Percentiles rank a stretch among this genome's conserved stretches.
These are phyloP conservation scores for Termitomyces eurrhizus DNA, from an alignment of 768 basidiomycete species.

Conservation along the genomic window DNA sequence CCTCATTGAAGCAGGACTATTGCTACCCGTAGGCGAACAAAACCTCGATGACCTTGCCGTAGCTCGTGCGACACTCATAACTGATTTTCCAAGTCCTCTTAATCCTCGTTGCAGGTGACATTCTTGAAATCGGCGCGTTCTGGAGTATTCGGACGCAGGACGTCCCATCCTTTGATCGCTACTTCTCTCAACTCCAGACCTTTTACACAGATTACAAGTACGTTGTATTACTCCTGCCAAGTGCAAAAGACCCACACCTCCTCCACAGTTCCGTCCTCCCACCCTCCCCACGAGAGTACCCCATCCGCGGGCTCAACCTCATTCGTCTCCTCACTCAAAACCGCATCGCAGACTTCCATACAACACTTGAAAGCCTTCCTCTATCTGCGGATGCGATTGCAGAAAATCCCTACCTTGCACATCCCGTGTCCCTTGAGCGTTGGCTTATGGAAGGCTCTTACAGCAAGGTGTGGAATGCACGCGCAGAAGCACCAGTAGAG, in stretches of 20 bases:
- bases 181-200: constrained; percentile 86
- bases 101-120: constrained; percentile 57
- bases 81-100: neutral
- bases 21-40: constrained; percentile 65
- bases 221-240: constrained; percentile 6
- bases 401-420: constrained; percentile 70
- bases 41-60: constrained; percentile 66
- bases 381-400: constrained; percentile 62
- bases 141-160: constrained; percentile 88
- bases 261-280: constrained; percentile 63
- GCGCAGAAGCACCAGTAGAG: constrained; percentile 87
- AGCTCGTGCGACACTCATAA: constrained; percentile 45
- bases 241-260: neutral
- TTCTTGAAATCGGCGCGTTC: constrained; percentile 94
- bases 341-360: constrained; percentile 97
- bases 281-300: constrained; percentile 80
- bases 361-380: constrained; percentile 87
- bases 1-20: constrained; percentile 70
- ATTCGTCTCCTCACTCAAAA: constrained; percentile 94
- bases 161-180: constrained; percentile 91
- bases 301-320: constrained; percentile 90
- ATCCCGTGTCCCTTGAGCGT: constrained; percentile 88
- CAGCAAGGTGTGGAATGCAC: constrained; percentile 95
- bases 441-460: constrained; percentile 99
- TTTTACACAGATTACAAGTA: constrained; percentile 88